phyloP scores from a whole-genome alignment of 768 basidiomycete species.

The Mycena rosella region DNA sequence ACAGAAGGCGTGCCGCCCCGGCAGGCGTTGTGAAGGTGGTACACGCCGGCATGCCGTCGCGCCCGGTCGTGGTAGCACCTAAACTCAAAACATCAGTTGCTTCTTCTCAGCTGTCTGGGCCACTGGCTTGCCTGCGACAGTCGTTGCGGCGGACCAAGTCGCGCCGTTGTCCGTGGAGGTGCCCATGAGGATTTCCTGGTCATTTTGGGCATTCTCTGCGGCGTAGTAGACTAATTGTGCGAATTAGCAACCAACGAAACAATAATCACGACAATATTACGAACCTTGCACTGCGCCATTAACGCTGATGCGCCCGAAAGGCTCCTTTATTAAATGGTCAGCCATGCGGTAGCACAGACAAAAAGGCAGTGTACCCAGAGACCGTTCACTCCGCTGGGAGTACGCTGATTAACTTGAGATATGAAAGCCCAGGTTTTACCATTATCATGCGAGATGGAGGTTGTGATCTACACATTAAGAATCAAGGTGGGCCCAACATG shows the following conservation, averaged over 20 bases:
- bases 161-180: conserved; percentile 38
- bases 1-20: conserved; percentile 30
- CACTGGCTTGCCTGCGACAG: conserved; percentile 33
- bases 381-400: conserved; percentile 34
- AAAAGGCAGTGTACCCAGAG: conserved; percentile 37
- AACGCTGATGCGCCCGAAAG: conserved; percentile 35
- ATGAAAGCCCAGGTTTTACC: conserved; percentile 40
- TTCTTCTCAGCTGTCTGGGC: neutral
- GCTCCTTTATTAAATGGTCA: conserved; percentile 34
- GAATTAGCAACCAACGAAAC: neutral
- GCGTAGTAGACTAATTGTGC: conserved; percentile 36
- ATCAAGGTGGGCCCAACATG: neutral
- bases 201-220: conserved; percentile 33
- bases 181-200: conserved; percentile 43
- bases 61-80: conserved; percentile 40
- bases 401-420: conserved; percentile 36
- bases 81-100: conserved; percentile 8
- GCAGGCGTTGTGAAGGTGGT: conserved; percentile 21
- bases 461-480: conserved; percentile 36
- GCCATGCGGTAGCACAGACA: neutral
- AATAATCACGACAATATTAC: neutral
- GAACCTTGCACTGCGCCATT: conserved; percentile 38
- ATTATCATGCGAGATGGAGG: conserved; percentile 36
- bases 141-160: conserved; percentile 34
- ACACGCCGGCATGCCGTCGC: conserved; percentile 42